phyloP scores from a whole-genome alignment of 257 asterid genomes.

The Datura wrightii region DNA sequence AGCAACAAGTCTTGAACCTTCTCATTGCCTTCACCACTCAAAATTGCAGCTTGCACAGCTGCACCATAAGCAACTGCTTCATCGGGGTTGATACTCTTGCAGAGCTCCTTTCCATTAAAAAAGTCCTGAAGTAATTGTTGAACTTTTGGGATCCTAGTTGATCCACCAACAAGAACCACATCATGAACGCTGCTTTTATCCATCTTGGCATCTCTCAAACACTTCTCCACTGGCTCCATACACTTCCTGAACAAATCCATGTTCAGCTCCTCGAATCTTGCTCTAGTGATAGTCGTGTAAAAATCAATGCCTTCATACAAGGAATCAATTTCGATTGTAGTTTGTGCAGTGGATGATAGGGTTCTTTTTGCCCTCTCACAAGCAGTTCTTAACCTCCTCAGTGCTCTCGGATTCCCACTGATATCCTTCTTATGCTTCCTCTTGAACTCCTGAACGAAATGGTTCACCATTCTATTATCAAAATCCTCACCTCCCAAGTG shows the following conservation, averaged over 20 bases:
- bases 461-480: constrained; percentile 45
- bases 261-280: constrained; percentile 44
- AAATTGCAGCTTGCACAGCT: constrained; percentile 69
- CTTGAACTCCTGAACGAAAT: constrained; percentile 34
- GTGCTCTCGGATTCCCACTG: constrained; percentile 32
- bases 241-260: constrained; percentile 47
- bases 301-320: constrained; percentile 33
- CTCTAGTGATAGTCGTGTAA: constrained; percentile 34
- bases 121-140: constrained; percentile 58
- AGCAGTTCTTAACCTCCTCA: constrained; percentile 42
- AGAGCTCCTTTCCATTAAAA: constrained; percentile 69
- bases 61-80: constrained; percentile 83
- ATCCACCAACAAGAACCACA: constrained; percentile 49
- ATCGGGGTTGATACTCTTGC: constrained; percentile 77
- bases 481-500: constrained; percentile 50
- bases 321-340: constrained; percentile 33
- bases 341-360: constrained; percentile 43
- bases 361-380: constrained; percentile 43
- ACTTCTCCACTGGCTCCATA: constrained; percentile 45
- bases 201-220: constrained; percentile 46
- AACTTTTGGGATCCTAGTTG: constrained; percentile 44
- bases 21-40: constrained; percentile 72
- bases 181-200: constrained; percentile 40
- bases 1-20: constrained; percentile 70
- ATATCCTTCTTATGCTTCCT: constrained; percentile 33